Percentiles rank a stretch among this genome's conserved stretches.
Evolutionary conservation across 2,329 filamentous ascomycete genomes (phyloP).

Genomic region (Purpureocillium takamizusanense): DNA sequence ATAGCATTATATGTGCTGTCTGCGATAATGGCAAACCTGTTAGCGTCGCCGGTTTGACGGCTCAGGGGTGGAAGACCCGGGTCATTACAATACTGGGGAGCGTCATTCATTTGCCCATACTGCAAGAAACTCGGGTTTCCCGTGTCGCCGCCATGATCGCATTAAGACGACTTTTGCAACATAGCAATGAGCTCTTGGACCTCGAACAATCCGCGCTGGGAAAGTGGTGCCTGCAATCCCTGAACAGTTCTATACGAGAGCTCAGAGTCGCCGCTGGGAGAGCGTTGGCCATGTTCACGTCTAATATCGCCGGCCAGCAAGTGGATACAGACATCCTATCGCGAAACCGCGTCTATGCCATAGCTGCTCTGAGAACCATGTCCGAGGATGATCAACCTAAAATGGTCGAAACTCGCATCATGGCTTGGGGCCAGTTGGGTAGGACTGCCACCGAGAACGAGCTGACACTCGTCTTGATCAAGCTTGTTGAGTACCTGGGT

Average conservation of each 20-base stretch:
- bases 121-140: constrained; percentile 46
- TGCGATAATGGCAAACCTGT: constrained; percentile 11
- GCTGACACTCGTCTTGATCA: constrained; percentile 75
- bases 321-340: constrained; percentile 15
- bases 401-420: constrained; percentile 73
- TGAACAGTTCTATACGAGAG: constrained; percentile 79
- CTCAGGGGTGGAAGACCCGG: constrained; percentile 18
- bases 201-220: constrained; percentile 60
- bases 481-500: constrained; percentile 79
- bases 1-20: constrained; percentile 11
- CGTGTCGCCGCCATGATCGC: constrained; percentile 64
- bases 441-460: constrained; percentile 70
- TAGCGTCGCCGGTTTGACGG: not conserved
- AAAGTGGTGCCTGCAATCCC: constrained; percentile 71
- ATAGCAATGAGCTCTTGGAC: constrained; percentile 57
- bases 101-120: constrained; percentile 33
- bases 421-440: constrained; percentile 80
- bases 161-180: constrained; percentile 59
- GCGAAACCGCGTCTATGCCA: constrained; percentile 52
- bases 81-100: constrained; percentile 36
- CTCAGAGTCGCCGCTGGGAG: constrained; percentile 71
- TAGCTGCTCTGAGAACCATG: constrained; percentile 63
- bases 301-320: constrained; percentile 10
- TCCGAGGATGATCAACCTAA: constrained; percentile 59
- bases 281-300: constrained; percentile 58